Percentiles rank a stretch among this genome's conserved stretches.
phyloP scores from a whole-genome alignment of 805 yeast species.

The Lipomyces sp. region DNA sequence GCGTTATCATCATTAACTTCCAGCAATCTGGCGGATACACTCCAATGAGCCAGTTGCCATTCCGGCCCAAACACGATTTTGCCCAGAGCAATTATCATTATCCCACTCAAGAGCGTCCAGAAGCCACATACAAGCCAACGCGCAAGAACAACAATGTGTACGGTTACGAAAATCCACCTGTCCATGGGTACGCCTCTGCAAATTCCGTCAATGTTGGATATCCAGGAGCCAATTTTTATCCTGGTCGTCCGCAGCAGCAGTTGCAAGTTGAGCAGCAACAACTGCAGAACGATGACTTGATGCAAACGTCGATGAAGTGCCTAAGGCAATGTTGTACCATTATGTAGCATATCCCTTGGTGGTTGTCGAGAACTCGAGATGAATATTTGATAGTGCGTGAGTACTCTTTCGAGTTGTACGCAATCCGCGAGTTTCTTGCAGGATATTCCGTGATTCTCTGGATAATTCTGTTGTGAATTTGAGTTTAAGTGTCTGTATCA shows the following conservation, averaged over 20 bases:
- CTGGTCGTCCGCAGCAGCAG: slow-evolving; percentile 39
- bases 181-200: slow-evolving; percentile 2
- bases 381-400: neutral
- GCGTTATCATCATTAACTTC: slow-evolving; percentile 77
- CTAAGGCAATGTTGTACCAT: slow-evolving; percentile 34
- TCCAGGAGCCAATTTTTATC: slow-evolving; percentile 19
- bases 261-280: slow-evolving; percentile 37
- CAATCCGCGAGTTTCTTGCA: no score
- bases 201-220: slow-evolving; percentile 32
- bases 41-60: slow-evolving; percentile 31
- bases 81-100: slow-evolving; percentile 32
- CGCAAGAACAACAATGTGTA: neutral
- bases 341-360: slow-evolving; percentile 16
- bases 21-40: slow-evolving; percentile 48
- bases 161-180: slow-evolving; percentile 19
- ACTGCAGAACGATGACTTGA: slow-evolving; percentile 30
- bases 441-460: no score
- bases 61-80: slow-evolving; percentile 47
- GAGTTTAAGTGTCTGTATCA: no score
- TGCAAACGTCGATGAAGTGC: slow-evolving; percentile 17
- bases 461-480: no score
- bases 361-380: no score
- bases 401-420: no score
- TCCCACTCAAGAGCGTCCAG: slow-evolving; percentile 44
- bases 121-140: slow-evolving; percentile 20